Conservation (phyloP, 2,329 filamentous ascomycete species). For the Penicillium sp. region DNA sequence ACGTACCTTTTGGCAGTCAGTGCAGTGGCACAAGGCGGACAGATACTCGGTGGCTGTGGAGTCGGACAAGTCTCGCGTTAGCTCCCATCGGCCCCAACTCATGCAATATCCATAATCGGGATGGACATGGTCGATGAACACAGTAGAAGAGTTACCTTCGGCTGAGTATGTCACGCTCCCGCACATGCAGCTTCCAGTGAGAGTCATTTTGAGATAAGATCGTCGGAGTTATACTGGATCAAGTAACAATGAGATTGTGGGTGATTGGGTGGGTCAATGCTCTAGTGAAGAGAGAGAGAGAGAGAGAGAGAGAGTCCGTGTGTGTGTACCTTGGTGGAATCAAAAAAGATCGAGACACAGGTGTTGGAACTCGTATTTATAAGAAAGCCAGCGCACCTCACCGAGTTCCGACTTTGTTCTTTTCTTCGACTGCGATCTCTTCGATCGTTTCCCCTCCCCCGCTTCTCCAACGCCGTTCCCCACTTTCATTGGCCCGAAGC, state of each 20-base stretch:
- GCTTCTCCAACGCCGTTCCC: background rate
- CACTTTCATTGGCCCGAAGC: background rate
- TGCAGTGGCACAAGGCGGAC: slow-evolving; percentile 49
- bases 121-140: slow-evolving; percentile 2
- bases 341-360: background rate
- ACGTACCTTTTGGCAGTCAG: slow-evolving; percentile 50
- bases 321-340: slow-evolving; percentile 18
- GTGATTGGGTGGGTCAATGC: background rate
- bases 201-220: slow-evolving; percentile 17
- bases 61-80: too few species aligned
- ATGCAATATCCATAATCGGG: background rate
- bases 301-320: background rate
- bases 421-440: background rate
- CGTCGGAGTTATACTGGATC: too few species aligned
- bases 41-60: slow-evolving; percentile 36
- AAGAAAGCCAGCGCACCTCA: too few species aligned
- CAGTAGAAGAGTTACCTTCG: slow-evolving; percentile 12
- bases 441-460: background rate
- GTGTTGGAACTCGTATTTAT: background rate
- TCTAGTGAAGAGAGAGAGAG: background rate
- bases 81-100: background rate
- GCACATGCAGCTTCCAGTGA: slow-evolving; percentile 32
- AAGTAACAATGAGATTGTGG: background rate
- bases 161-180: slow-evolving; percentile 27
- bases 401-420: too few species aligned